Percentiles rank a stretch among this genome's conserved stretches.
phyloP scores from a whole-genome alignment of 805 yeast genomes.

The Yamadazyma philogaea region DNA sequence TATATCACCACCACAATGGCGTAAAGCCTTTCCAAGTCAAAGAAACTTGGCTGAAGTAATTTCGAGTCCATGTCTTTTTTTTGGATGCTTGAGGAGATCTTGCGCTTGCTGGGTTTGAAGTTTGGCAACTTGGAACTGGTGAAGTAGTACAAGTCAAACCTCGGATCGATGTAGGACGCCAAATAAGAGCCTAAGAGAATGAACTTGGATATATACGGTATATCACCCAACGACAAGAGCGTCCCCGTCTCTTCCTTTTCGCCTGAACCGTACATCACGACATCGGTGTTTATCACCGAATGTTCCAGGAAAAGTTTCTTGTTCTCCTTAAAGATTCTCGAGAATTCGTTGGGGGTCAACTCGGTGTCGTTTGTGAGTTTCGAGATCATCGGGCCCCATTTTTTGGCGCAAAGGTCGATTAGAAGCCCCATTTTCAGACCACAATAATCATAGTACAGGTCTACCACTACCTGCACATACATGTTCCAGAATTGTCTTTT shows the following conservation, averaged over 20 bases:
- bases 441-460: slow-evolving; percentile 42
- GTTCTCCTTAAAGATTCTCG: slow-evolving; percentile 33
- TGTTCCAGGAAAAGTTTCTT: slow-evolving; percentile 28
- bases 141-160: slow-evolving; percentile 65
- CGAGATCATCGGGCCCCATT: slow-evolving; percentile 34
- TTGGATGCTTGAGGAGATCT: slow-evolving; percentile 17
- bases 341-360: slow-evolving; percentile 24
- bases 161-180: slow-evolving; percentile 73
- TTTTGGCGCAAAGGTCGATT: slow-evolving; percentile 24
- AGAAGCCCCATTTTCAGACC: slow-evolving; percentile 43
- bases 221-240: slow-evolving; percentile 33
- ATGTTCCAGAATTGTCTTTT: slow-evolving; percentile 36
- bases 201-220: slow-evolving; percentile 63
- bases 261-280: slow-evolving; percentile 24
- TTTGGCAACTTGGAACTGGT: slow-evolving; percentile 50
- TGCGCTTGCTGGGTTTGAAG: slow-evolving; percentile 36
- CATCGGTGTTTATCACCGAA: slow-evolving; percentile 28
- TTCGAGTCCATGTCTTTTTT: slow-evolving; percentile 55
- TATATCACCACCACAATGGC: slow-evolving; percentile 77
- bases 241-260: slow-evolving; percentile 21
- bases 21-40: slow-evolving; percentile 73
- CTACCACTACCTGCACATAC: slow-evolving; percentile 43
- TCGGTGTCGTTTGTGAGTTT: slow-evolving; percentile 23
- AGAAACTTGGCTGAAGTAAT: slow-evolving; percentile 65
- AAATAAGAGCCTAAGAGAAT: slow-evolving; percentile 78